phyloP scores from a whole-genome alignment of 768 basidiomycete species.

The Suillus clintonianus region DNA sequence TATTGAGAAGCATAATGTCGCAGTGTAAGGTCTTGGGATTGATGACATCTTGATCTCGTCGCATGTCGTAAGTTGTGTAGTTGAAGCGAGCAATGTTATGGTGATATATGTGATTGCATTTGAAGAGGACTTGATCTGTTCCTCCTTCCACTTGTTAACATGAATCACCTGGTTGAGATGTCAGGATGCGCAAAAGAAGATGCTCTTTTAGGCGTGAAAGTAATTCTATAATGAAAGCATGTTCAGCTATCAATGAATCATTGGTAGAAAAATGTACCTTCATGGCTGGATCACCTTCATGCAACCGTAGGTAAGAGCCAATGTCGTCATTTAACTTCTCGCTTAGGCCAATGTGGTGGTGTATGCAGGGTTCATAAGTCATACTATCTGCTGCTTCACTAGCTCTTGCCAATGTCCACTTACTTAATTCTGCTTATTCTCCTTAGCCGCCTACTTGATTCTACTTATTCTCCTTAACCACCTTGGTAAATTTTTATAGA shows the following conservation, averaged over 20 bases:
- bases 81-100: background rate
- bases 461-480: no score
- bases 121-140: constrained; percentile 13
- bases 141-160: background rate
- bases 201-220: constrained; percentile 4
- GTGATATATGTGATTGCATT: constrained; percentile 24
- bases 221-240: constrained; percentile 6
- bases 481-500: no score
- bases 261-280: background rate
- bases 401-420: no score
- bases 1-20: constrained; percentile 35
- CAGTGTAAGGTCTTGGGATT: constrained; percentile 34
- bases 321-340: background rate
- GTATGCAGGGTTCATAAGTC: constrained; percentile 6
- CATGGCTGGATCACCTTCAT: constrained; percentile 29
- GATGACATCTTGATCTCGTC: constrained; percentile 39
- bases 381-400: background rate
- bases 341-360: constrained; percentile 21
- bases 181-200: constrained; percentile 6
- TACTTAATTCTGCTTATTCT: no score
- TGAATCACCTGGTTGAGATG: background rate
- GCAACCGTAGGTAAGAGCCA: constrained; percentile 5
- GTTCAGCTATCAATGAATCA: background rate
- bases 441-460: no score
- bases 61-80: constrained; percentile 26